Percentiles rank a stretch among this genome's conserved stretches.
Evolutionary conservation across 768 basidiomycete genomes (phyloP).

Genomic region (Atractiella rhizophila): DNA sequence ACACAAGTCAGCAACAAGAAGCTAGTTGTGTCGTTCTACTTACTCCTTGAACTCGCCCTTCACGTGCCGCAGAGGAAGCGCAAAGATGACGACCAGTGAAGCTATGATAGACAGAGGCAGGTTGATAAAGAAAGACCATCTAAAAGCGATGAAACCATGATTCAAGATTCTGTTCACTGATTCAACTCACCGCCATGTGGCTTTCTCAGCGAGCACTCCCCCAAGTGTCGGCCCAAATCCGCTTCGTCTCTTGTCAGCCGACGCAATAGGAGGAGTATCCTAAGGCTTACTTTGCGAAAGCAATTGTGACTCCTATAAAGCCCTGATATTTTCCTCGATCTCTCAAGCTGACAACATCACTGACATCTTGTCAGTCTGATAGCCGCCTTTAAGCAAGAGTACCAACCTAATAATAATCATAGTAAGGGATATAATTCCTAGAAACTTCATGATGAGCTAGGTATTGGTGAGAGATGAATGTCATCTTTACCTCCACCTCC

Average conservation of each 20-base stretch:
- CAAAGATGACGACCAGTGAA: constrained; percentile 10
- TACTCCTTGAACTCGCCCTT: constrained; percentile 8
- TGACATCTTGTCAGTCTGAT: too few species aligned
- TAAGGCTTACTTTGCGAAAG: constrained; percentile 14
- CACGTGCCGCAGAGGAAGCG: constrained; percentile 11
- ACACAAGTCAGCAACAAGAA: too few species aligned
- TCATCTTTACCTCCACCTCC: constrained; percentile 1
- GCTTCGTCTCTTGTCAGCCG: constrained; percentile 1
- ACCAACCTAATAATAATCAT: too few species aligned
- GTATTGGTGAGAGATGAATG: too few species aligned
- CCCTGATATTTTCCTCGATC: constrained; percentile 23
- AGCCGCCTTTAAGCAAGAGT: too few species aligned
- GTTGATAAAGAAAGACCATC: constrained; percentile 9
- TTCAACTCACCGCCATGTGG: constrained; percentile 9
- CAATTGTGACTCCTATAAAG: constrained; percentile 21
- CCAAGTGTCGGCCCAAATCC: constrained; percentile 23
- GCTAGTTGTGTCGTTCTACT: too few species aligned
- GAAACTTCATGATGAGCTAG: too few species aligned
- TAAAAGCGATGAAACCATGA: too few species aligned
- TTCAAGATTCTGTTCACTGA: not conserved
- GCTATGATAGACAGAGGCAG: constrained; percentile 7
- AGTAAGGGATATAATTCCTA: too few species aligned
- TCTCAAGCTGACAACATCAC: constrained; percentile 20
- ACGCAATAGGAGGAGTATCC: not conserved
- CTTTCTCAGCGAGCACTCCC: constrained; percentile 19